Conservation (phyloP, 768 basidiomycete species). For the Rhodotorula kratochvilovae region DNA sequence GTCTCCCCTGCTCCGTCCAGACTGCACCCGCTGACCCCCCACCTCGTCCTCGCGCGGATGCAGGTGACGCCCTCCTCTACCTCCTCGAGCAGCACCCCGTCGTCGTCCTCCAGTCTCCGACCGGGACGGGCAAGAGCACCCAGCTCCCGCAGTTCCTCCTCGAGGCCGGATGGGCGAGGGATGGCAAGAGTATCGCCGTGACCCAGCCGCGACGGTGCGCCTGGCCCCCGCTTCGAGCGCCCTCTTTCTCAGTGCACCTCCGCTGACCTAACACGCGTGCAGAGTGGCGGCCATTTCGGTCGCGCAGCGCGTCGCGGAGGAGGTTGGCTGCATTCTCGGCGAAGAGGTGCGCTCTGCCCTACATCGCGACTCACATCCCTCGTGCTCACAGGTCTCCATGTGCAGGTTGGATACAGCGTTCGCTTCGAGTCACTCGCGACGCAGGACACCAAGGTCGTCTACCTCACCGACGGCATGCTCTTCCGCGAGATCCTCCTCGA, state of each 20-base stretch:
- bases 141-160: conserved; percentile 93
- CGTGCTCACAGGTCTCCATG: not conserved
- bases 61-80: conserved; percentile 75
- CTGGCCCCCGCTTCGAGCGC: not conserved
- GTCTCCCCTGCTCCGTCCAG: not conserved
- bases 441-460: conserved; percentile 83
- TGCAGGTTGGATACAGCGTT: conserved; percentile 91
- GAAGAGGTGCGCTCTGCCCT: conserved; percentile 62
- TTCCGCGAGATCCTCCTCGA: conserved; percentile 74
- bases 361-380: not conserved
- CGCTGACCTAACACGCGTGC: conserved; percentile 46
- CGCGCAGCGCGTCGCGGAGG: conserved; percentile 81
- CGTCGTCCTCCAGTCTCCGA: conserved; percentile 61
- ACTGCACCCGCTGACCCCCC: not conserved
- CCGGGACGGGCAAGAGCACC: conserved; percentile 96
- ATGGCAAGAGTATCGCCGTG: conserved; percentile 80
- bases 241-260: no score
- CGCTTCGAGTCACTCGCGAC: conserved; percentile 90
- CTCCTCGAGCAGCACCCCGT: conserved; percentile 78
- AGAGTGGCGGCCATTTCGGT: conserved; percentile 94
- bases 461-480: conserved; percentile 97
- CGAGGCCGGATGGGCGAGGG: conserved; percentile 83
- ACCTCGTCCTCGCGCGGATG: no score
- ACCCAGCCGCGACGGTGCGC: conserved; percentile 75
- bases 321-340: conserved; percentile 80